A percentile compares a stretch with the other conserved stretches of the same genome.
phyloP scores from a whole-genome alignment of 345 rosid species.

The Erucastrum elatum region DNA sequence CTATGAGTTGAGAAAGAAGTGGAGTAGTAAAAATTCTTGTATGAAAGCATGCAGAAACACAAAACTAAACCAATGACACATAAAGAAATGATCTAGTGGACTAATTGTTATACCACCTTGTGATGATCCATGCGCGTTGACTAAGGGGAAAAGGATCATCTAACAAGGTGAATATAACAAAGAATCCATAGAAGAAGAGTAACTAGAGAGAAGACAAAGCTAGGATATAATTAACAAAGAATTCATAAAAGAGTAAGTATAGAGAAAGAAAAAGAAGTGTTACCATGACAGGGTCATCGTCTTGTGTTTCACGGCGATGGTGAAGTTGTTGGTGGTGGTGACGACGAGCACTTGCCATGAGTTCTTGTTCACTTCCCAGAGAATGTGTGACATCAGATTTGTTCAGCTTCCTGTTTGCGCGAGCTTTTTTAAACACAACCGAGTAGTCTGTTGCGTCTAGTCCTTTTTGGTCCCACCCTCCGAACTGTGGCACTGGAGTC shows the following conservation, averaged over 20 bases:
- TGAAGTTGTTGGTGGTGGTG: constrained; percentile 35
- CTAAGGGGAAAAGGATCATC: constrained; percentile 47
- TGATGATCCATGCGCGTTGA: constrained; percentile 51
- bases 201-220: not conserved
- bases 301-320: constrained; percentile 27
- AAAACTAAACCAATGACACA: not conserved
- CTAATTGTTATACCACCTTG: constrained; percentile 24
- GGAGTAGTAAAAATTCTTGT: not conserved
- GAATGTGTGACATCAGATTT: constrained; percentile 45
- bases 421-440: constrained; percentile 62
- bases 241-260: not conserved
- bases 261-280: constrained; percentile 9
- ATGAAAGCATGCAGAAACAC: not conserved
- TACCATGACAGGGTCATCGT: constrained; percentile 59
- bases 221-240: not conserved
- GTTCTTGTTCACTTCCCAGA: constrained; percentile 56
- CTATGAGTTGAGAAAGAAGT: constrained; percentile 7
- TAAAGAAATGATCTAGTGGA: not conserved
- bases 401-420: constrained; percentile 65
- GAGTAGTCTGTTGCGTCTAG: constrained; percentile 58
- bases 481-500: constrained; percentile 73
- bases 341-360: constrained; percentile 35
- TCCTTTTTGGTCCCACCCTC: constrained; percentile 68
- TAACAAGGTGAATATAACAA: constrained; percentile 22
- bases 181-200: constrained; percentile 2